A percentile compares a stretch with the other conserved stretches of the same genome.
These are phyloP conservation scores for Diaporthe vaccinii DNA, from an alignment of 2,329 filamentous ascomycete species.

Conservation along the genomic window DNA sequence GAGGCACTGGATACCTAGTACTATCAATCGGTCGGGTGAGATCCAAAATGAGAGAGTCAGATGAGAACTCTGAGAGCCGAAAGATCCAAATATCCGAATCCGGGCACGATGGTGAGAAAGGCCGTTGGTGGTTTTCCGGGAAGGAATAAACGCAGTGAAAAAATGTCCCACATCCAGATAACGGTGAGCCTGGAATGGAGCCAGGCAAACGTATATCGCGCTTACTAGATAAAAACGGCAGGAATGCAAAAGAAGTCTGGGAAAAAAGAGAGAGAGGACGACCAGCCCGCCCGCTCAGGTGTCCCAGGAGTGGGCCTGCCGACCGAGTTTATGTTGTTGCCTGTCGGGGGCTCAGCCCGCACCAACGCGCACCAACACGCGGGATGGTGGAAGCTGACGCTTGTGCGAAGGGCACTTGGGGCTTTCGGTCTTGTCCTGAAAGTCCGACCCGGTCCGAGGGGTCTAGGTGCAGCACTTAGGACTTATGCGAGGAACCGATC, in stretches of 20 bases:
- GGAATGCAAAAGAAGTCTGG: neutral
- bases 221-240: neutral
- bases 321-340: constrained; percentile 24
- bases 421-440: neutral
- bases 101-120: neutral
- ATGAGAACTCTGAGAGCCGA: neutral
- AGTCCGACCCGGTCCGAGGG: constrained; percentile 22
- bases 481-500: constrained; percentile 10
- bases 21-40: neutral
- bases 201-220: neutral
- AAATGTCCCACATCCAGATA: neutral
- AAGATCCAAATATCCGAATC: neutral
- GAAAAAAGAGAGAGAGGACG: neutral
- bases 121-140: neutral
- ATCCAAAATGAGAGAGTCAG: constrained; percentile 6
- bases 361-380: neutral
- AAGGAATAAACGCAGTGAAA: neutral
- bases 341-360: constrained; percentile 22
- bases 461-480: neutral
- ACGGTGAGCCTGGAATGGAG: constrained; percentile 2
- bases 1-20: neutral
- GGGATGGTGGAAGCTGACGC: neutral
- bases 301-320: neutral
- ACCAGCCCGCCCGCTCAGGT: neutral
- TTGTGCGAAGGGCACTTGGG: neutral